A percentile compares a stretch with the other conserved stretches of the same genome.
phyloP scores from a whole-genome alignment of 2,329 filamentous ascomycete genomes.

The Orbilia ellipsospora region DNA sequence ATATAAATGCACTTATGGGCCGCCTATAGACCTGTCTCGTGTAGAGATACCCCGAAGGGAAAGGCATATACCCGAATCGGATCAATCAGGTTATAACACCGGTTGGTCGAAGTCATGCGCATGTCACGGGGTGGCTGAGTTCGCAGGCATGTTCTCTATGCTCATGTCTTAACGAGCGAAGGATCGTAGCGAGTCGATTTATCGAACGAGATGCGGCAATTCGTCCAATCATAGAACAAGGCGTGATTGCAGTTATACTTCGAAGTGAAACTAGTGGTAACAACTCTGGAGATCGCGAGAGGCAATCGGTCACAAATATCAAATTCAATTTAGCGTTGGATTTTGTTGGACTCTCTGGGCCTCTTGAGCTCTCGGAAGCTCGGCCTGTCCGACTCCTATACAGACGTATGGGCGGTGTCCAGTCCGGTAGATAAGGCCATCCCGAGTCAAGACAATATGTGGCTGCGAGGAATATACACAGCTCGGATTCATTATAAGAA shows the following conservation, averaged over 20 bases:
- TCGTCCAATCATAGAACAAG: conserved; percentile 38
- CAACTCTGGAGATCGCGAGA: conserved; percentile 17
- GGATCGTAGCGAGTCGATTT: conserved; percentile 14
- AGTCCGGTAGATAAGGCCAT: not conserved
- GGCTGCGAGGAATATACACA: not conserved
- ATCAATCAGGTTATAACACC: conserved; percentile 34
- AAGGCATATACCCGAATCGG: conserved; percentile 14
- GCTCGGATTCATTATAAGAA: conserved; percentile 4
- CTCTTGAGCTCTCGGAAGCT: not conserved
- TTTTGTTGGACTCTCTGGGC: not conserved
- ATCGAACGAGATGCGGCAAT: conserved; percentile 8
- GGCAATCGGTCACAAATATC: conserved; percentile 7
- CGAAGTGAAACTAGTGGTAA: conserved; percentile 29
- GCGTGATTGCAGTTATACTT: conserved; percentile 3
- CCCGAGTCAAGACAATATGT: conserved; percentile 16
- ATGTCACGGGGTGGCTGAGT: conserved; percentile 48
- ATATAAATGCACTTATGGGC: conserved; percentile 2
- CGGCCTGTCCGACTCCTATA: conserved; percentile 12
- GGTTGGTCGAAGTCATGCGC: conserved; percentile 25
- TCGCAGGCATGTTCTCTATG: not conserved
- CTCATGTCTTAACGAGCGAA: conserved; percentile 22
- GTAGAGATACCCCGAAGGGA: conserved; percentile 26
- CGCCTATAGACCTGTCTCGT: conserved; percentile 25
- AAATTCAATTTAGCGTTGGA: conserved; percentile 3
- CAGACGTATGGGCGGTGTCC: not conserved